Evolutionary conservation across 1,284 basidiomycete species (phyloP), one percentile per base, ranked within the genome.

Genomic region (Neolentinus lepideus): DNA sequence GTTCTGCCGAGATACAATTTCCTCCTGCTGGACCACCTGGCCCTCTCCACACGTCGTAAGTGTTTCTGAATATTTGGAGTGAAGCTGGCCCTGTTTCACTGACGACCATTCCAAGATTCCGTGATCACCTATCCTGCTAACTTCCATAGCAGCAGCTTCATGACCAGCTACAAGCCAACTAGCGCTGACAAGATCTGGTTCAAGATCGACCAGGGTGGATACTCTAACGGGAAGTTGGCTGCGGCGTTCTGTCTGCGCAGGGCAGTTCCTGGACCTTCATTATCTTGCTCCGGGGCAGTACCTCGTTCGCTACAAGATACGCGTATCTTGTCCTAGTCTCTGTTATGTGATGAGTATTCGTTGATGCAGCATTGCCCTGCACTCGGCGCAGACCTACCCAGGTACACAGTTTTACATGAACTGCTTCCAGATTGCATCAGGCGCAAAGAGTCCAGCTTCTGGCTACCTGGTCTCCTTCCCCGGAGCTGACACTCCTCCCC

Each of bases 371-470:
- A 72, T 77, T 59, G 75, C 74, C 22, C 60, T 76, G 54, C 75
- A 76, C 58, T 59, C 64, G 19, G 74, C 72, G 64, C 63, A 56
- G 63, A 57, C 47, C 16, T 61, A 62, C 54, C 60, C 59, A 4
- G 61, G 61, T 31, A 59, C 61, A 1, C 61, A 62, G 54, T 16
- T 76, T 51, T 81, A 78, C 60, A 78, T 78, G 1, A 72, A 71
- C 16, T 79, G 78, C 61, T 77, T 80, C 27, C 78, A 81, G 58
- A 64, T 81, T 38, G 79, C 79, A 3, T 75, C 73, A 8, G 79
- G 78, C n/a, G 75, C 67, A 4, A 71, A 73, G 2, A 61, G 76
- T 14, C 79, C 78, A 2, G 75, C 74, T 1, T 71, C 73, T 1
- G 55, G 56, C 0, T 72, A 31, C 35, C 52, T 81, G 29, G 79